Conservation (phyloP, 495 filamentous ascomycete genomes). For the Xylaria cubensis region DNA sequence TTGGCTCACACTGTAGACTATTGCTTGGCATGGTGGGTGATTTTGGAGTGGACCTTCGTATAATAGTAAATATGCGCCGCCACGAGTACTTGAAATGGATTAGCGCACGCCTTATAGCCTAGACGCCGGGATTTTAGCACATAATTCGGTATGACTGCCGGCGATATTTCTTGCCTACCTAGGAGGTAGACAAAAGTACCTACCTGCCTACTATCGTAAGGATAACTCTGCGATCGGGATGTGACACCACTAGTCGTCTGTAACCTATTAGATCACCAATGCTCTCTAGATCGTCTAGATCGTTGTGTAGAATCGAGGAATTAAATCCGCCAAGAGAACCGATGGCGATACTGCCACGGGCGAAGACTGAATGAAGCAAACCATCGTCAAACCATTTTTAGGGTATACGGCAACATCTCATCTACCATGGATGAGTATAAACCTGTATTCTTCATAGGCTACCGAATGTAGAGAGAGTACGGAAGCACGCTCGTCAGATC, state of each 20-base stretch:
- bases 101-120: not conserved
- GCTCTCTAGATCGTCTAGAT: not conserved
- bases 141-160: slow-evolving; percentile 2
- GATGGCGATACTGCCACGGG: not conserved
- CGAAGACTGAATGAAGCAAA: not conserved
- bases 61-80: not conserved
- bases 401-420: not conserved
- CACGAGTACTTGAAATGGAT: not conserved
- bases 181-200: not conserved
- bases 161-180: not conserved
- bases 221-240: not conserved
- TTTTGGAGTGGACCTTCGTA: too few species aligned
- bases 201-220: not conserved
- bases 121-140: not conserved
- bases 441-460: not conserved
- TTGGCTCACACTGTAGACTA: too few species aligned
- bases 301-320: not conserved
- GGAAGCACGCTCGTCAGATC: not conserved
- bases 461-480: not conserved
- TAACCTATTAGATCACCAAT: not conserved
- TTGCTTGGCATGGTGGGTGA: too few species aligned
- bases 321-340: not conserved
- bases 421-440: not conserved
- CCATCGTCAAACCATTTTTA: not conserved
- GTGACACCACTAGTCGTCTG: not conserved